phyloP scores from a whole-genome alignment of 129 eudicot genomes.

The Flaveria sonorensis region DNA sequence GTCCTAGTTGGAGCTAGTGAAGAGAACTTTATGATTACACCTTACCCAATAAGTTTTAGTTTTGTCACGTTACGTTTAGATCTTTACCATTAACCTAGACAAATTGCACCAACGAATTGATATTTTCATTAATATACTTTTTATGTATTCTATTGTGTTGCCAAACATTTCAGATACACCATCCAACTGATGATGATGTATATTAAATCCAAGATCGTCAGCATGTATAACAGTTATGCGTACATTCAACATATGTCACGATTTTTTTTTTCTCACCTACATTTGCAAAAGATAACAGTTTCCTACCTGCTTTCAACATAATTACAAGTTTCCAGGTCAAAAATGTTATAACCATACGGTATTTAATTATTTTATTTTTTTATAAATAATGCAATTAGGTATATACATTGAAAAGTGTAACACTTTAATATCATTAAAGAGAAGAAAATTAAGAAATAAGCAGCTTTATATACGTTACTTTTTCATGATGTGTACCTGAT shows the following conservation, averaged over 20 bases:
- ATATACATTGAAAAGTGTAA: neutral
- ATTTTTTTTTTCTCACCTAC: conserved; percentile 34
- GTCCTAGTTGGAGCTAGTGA: no score
- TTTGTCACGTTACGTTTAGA: no score
- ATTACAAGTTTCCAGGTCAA: conserved; percentile 28
- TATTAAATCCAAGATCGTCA: neutral
- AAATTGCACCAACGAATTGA: no score
- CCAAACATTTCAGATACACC: neutral
- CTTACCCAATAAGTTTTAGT: no score
- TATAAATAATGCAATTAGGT: neutral
- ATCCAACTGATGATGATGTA: neutral
- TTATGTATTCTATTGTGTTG: neutral
- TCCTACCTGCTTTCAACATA: conserved; percentile 32
- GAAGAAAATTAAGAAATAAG: neutral
- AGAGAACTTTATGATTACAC: neutral
- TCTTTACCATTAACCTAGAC: no score
- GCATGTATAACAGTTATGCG: neutral
- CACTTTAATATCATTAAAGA: neutral
- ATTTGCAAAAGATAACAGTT: conserved; percentile 26
- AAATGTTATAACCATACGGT: neutral
- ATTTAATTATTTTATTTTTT: neutral
- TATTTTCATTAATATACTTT: no score
- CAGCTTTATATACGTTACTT: neutral
- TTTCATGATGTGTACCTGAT: no score
- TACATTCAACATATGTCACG: neutral